These are phyloP conservation scores for Nectriaceae sp. DNA, from an alignment of 2,329 filamentous ascomycete genomes.

Conservation along the genomic window DNA sequence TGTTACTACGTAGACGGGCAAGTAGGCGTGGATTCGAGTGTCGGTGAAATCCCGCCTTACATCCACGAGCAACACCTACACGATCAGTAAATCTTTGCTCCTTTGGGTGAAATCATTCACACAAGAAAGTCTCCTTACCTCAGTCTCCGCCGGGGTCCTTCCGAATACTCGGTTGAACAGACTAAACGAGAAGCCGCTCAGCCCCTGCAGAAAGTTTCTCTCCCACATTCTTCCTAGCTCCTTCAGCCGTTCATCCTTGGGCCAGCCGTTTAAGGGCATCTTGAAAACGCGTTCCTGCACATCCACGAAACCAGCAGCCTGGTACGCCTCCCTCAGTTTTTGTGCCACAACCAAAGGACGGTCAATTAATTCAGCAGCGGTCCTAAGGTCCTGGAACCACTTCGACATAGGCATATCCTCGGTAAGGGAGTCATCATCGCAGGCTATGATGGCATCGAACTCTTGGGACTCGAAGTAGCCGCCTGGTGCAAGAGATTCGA, in stretches of 20 bases:
- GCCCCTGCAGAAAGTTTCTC: constrained; percentile 42
- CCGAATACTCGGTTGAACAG: constrained; percentile 44
- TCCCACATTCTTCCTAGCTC: constrained; percentile 49
- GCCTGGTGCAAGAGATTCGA: constrained; percentile 50
- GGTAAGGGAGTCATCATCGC: constrained; percentile 48
- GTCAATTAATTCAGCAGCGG: constrained; percentile 38
- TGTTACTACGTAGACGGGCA: constrained; percentile 51
- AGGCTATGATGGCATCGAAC: constrained; percentile 37
- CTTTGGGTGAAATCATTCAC: background rate
- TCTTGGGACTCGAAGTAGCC: constrained; percentile 60
- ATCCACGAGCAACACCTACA: constrained; percentile 49
- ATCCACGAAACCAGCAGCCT: constrained; percentile 56
- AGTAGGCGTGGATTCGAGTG: constrained; percentile 49
- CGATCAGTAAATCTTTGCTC: constrained; percentile 12
- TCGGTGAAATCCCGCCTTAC: constrained; percentile 51
- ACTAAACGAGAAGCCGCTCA: constrained; percentile 47
- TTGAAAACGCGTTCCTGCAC: constrained; percentile 54
- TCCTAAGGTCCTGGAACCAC: constrained; percentile 44
- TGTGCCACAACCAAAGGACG: constrained; percentile 40
- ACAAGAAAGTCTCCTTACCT: constrained; percentile 37
- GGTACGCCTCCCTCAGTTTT: constrained; percentile 38
- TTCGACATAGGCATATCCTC: constrained; percentile 38
- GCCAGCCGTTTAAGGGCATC: constrained; percentile 57
- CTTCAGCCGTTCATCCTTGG: constrained; percentile 46
- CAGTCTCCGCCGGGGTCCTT: constrained; percentile 47